These are phyloP conservation scores for Aciculoconidium aculeatum DNA, from an alignment of 805 yeast genomes.

Conservation along the genomic window DNA sequence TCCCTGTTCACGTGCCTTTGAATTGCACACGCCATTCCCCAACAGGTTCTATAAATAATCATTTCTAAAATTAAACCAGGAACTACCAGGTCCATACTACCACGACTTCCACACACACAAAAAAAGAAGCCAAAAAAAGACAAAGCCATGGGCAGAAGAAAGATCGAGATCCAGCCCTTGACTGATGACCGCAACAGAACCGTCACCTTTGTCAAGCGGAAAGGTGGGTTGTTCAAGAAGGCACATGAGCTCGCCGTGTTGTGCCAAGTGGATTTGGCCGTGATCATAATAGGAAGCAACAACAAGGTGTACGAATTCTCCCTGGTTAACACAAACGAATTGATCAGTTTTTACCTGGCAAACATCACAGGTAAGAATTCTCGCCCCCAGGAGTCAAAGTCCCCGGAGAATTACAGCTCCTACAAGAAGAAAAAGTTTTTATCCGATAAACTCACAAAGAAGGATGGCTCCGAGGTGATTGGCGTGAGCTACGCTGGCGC, in stretches of 20 bases:
- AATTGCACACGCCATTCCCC: too few relatives aligned
- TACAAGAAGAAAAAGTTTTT: slow-evolving; percentile 37
- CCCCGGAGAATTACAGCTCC: slow-evolving; percentile 63
- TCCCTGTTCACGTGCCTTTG: too few relatives aligned
- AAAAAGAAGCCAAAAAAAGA: background rate
- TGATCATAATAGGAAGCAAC: slow-evolving; percentile 77
- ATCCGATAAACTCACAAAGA: slow-evolving; percentile 10
- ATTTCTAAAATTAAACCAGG: slow-evolving; percentile 1
- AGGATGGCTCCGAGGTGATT: slow-evolving; percentile 8
- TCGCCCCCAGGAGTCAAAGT: slow-evolving; percentile 51
- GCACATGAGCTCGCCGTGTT: slow-evolving; percentile 83
- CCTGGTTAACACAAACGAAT: slow-evolving; percentile 51
- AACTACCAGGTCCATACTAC: background rate
- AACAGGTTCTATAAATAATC: background rate
- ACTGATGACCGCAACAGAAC: slow-evolving; percentile 82
- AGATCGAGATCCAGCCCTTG: slow-evolving; percentile 88
- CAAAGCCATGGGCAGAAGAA: slow-evolving; percentile 84
- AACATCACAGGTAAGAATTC: slow-evolving; percentile 5
- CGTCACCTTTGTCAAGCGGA: slow-evolving; percentile 87
- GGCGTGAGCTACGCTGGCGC: slow-evolving; percentile 5
- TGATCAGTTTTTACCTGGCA: slow-evolving; percentile 14
- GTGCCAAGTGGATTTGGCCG: slow-evolving; percentile 90
- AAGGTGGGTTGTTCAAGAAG: slow-evolving; percentile 87
- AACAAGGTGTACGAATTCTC: slow-evolving; percentile 82
- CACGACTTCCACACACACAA: background rate